Base-by-base conservation (phyloP, 495 filamentous ascomycete genomes). In the Tetracladium setigerum region DNA sequence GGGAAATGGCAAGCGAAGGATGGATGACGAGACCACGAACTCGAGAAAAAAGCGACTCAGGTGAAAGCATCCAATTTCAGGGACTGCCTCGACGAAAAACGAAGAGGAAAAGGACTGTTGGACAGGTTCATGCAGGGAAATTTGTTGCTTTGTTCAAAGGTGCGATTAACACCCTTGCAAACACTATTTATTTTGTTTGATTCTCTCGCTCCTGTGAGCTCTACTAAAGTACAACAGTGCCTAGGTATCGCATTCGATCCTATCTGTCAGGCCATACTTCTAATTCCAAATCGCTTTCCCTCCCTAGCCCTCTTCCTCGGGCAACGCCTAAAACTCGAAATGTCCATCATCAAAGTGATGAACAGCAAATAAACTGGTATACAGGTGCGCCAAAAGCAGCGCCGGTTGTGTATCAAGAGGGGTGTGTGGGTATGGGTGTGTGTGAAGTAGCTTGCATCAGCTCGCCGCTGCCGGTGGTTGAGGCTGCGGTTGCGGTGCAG, bases 1-100 rank as follows among this genome's bases (percentile, higher is more conserved):
- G 55, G 62, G 49, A 64, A 68, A 69, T 62, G 69, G 52, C 66
- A 72, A 68, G 68, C 22, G 22, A 27, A 45, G 58, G 49, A 32
- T 31, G 46, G 41, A 47, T 45, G 51, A 59, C 44, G 44, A 52
- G 35, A 47, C 52, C 41, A 34, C 47, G 42, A 42, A 40, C 45
- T 52, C 47, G 35, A 57, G 47, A 42, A 58, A 51, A 47, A 52
- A 47, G 53, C 53, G 48, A 63, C 67, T 64, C 58, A 64, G 66
- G 57, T 62, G 60, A 60, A 42, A 27, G 19, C n/a, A 27, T 27
- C 22, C 22, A 7, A 3, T 27, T 27, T 27, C 22, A 27, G 3
- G 22, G 22, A 27, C 22, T 27, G 7, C 7, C 22, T 27, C 68
- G 68, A 64, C 64, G 55, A 58, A 41, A 42, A 44, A 52, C 47